A percentile compares a stretch with the other conserved stretches of the same genome.
phyloP scores from a whole-genome alignment of 2,329 filamentous ascomycete species.

The Catunica adiposa region DNA sequence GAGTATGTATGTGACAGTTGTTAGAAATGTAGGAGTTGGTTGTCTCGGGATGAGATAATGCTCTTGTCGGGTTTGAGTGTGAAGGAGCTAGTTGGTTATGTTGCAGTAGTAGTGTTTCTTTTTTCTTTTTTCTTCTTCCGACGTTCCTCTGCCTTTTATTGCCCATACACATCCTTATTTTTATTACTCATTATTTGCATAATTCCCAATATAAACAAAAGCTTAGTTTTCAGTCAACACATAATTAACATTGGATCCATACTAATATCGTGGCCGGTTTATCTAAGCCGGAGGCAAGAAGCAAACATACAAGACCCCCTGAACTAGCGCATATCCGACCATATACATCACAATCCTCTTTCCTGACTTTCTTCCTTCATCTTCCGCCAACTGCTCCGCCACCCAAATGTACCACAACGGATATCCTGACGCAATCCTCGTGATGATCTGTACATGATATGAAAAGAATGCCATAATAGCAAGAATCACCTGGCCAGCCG shows the following conservation, averaged over 20 bases:
- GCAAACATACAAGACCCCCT: slow-evolving; percentile 68
- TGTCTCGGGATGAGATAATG: background rate
- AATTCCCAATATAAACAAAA: background rate
- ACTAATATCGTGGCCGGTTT: background rate
- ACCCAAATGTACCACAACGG: slow-evolving; percentile 80
- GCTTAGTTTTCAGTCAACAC: background rate
- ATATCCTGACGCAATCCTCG: slow-evolving; percentile 72
- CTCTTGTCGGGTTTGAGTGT: background rate
- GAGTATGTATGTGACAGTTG: background rate
- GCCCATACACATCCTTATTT: background rate
- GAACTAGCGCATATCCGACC: slow-evolving; percentile 67
- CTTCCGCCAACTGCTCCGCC: slow-evolving; percentile 29
- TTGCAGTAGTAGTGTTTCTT: background rate
- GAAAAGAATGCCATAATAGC: slow-evolving; percentile 55
- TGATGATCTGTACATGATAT: slow-evolving; percentile 92
- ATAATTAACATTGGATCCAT: background rate
- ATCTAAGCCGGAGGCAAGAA: slow-evolving; percentile 67
- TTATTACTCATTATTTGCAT: background rate
- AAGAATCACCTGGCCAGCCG: slow-evolving; percentile 55
- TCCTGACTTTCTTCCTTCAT: slow-evolving; percentile 18
- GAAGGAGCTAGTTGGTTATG: background rate
- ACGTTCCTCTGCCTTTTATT: background rate
- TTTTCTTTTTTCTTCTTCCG: no score
- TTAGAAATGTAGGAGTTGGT: background rate
- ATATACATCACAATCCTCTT: slow-evolving; percentile 44